These are phyloP conservation scores for Paraglomus brasilianum DNA, from an alignment of 192 early-diverging fungal genomes.

Conservation along the genomic window DNA sequence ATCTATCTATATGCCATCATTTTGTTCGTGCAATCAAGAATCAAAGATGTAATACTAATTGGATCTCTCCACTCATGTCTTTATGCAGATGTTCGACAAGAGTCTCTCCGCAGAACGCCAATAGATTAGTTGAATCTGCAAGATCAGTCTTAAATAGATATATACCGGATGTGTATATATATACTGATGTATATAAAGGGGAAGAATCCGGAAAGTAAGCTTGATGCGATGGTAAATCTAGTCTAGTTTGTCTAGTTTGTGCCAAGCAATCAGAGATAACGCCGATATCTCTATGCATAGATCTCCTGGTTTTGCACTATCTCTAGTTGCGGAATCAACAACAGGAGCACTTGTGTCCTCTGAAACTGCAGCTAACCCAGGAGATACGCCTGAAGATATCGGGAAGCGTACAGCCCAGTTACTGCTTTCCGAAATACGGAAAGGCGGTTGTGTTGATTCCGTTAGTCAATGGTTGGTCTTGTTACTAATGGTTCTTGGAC, in stretches of 20 bases:
- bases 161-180: conserved; percentile 97
- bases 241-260: conserved; percentile 3
- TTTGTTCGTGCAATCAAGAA: not conserved
- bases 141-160: conserved; percentile 84
- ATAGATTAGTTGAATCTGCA: conserved; percentile 88
- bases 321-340: conserved; percentile 89
- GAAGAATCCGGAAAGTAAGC: conserved; percentile 77
- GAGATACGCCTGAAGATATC: conserved; percentile 89
- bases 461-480: conserved; percentile 84
- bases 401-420: conserved; percentile 73
- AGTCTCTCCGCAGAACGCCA: conserved; percentile 92
- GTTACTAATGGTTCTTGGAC: conserved; percentile 82
- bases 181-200: conserved; percentile 97
- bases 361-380: conserved; percentile 77
- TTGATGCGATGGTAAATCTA: not conserved
- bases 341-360: conserved; percentile 81
- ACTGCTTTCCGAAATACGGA: conserved; percentile 81
- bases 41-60: not conserved
- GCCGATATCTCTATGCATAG: conserved; percentile 30
- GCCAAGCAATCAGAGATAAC: not conserved
- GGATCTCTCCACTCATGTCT: not conserved
- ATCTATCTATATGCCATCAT: conserved; percentile 1
- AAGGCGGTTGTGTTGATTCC: conserved; percentile 90
- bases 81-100: conserved; percentile 63
- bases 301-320: conserved; percentile 90